phyloP scores from a whole-genome alignment of 371 early-diverging fungal genomes.

The Actinomortierella wolfii region DNA sequence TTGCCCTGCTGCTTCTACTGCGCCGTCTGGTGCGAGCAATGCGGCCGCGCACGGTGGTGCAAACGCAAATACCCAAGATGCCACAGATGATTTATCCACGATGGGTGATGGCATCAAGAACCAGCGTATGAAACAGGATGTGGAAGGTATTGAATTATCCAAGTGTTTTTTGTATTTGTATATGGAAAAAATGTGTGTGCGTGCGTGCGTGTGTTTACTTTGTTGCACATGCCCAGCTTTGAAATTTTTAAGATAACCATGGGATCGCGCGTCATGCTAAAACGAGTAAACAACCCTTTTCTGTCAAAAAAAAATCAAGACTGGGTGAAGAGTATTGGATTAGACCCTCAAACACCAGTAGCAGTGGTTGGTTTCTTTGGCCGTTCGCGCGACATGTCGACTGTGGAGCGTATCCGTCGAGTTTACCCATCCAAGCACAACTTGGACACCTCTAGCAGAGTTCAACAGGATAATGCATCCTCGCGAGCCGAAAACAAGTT shows the following conservation, averaged over 20 bases:
- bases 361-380: slow-evolving; percentile 35
- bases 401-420: slow-evolving; percentile 16
- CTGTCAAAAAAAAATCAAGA: slow-evolving; percentile 8
- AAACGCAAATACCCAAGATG: slow-evolving; percentile 15
- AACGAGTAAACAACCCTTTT: background rate
- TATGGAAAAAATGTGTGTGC: background rate
- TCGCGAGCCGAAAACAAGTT: background rate
- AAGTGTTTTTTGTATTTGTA: background rate
- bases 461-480: background rate
- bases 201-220: background rate
- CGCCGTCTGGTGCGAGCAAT: slow-evolving; percentile 4
- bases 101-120: slow-evolving; percentile 43
- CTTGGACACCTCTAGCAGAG: background rate
- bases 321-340: slow-evolving; percentile 20
- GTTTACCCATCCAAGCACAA: background rate
- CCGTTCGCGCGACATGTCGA: slow-evolving; percentile 19
- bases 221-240: background rate
- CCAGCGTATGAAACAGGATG: slow-evolving; percentile 36
- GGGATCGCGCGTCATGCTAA: background rate
- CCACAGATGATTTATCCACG: no score
- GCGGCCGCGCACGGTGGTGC: slow-evolving; percentile 13
- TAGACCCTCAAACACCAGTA: slow-evolving; percentile 14
- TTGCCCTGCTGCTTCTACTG: background rate
- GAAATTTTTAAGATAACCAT: background rate
- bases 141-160: slow-evolving; percentile 22